Evolutionary conservation across 345 rosid species (phyloP), one percentile per base, ranked within the genome.

Genomic region (Citrus mangshanensis): DNA sequence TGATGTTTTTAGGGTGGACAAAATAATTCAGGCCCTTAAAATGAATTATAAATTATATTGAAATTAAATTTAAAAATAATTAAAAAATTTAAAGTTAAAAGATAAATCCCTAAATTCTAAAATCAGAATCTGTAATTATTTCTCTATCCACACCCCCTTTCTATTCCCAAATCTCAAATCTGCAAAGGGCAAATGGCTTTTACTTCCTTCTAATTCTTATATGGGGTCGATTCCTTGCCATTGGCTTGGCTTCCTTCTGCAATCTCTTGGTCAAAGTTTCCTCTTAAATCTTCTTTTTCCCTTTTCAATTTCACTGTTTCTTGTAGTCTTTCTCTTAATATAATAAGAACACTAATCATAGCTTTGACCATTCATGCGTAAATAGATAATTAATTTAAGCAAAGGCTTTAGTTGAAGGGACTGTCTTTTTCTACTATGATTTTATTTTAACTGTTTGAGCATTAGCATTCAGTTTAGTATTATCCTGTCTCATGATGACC

Each of bases 181-280:
- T 12, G 16, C 16, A 0, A 12, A 12, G 4, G 16, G 16, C 4
- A 0, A 42, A 42, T 10, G 16, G 16, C 16, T 42, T 4, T 42
- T 42, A 12, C 51, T 89, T 91, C 80, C 64, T 93, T 63, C 95
- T 72, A 93, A 93, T 87, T 86, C 94, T 19, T 89, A 84, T 68
- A 79, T 87, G 78, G 95, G 98, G 98, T 79, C 91, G 91, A 3
- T 93, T 85, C 71, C 85, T 88, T 83, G 87, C 96, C 77, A 91
- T 93, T 65, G 85, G 86, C 58, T 79, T 89, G 59, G 96, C 90
- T 63, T 92, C 96, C 76, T 67, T 92, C 78, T 82, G 84, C 69
- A 89, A 88, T 81, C 77, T 89, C 84, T 25, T 84, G 88, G 96
- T 93, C 84, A 75, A 42, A 42, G 14, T 42, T 42, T 42, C 16